Evolutionary conservation across 2,329 filamentous ascomycete species (phyloP), one percentile per base, ranked within the genome.

Genomic region (Helotiales sp.): DNA sequence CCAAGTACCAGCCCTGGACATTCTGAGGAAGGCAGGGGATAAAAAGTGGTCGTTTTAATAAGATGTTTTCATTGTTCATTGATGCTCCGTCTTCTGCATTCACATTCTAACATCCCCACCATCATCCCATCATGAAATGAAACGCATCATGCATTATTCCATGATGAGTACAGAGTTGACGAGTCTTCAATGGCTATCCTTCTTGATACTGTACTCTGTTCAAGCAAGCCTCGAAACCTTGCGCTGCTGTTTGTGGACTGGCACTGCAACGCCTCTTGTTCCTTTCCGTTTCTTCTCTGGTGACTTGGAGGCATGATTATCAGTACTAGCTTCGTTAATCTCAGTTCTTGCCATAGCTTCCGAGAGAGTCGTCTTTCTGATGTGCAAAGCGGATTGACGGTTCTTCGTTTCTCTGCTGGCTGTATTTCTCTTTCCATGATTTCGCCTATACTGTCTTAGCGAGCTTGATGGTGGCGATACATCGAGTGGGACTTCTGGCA

Each of bases 241-340:
- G 3, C 13, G 3, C 13, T 49, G 15, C 47, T 28, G 6, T 17
- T n/a, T 50, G 47, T 50, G 8, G 28, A 50, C 11, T 28, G 47
- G 47, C 34, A 3, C n/a, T 1, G 32, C 30, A 10, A 37, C 32
- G 22, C 52, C 52, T 15, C 32, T 34, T 3, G 32, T 37, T 2
- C 52, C 52, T 20, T 17, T 57, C 32, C 40, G 52, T 40, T 57
- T 57, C 32, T 57, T 57, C 13, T 22, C 52, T 15, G 52, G 52
- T 24, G 52, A 57, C 1, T 2, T 6, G 10, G 30, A 20, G 5
- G 15, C 15, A n/a, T 43, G 17, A n/a, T 20, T 4, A 20, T 17
- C 20, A n/a, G 40, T 4, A 2, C 8, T 8, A 43, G 17, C 17
- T n/a, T 43, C 40, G n/a, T 15, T 17, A 30, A 50, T 50, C 10